Evolutionary conservation across 2,329 filamentous ascomycete genomes (phyloP).

Genomic region (Exophiala viscosa): DNA sequence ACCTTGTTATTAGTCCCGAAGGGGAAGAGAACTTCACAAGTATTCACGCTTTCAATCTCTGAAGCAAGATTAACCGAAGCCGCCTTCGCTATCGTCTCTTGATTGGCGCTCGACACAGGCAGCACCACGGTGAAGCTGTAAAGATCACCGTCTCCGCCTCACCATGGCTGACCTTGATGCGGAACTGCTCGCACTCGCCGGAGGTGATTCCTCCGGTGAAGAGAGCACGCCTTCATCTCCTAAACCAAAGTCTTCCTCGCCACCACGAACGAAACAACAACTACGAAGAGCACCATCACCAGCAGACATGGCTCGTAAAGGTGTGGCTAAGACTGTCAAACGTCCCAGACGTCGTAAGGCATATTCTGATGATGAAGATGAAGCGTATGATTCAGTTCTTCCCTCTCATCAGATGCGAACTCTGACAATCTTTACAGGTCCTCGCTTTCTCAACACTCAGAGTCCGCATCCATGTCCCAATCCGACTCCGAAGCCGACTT

Average conservation of each 20-base stretch:
- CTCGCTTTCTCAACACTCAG: conserved; percentile 66
- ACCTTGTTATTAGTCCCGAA: too few relatives aligned
- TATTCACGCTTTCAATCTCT: too few relatives aligned
- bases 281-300: conserved; percentile 42
- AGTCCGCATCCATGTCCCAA: conserved; percentile 86
- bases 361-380: conserved; percentile 71
- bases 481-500: conserved; percentile 73
- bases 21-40: too few relatives aligned
- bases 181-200: conserved; percentile 88
- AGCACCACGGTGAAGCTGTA: background rate
- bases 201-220: conserved; percentile 61
- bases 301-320: conserved; percentile 47
- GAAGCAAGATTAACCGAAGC: too few relatives aligned
- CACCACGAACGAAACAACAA: conserved; percentile 43
- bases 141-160: conserved; percentile 7
- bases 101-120: background rate
- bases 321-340: conserved; percentile 41
- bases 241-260: conserved; percentile 56
- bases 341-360: conserved; percentile 47
- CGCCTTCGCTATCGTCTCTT: too few relatives aligned
- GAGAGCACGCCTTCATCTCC: conserved; percentile 53
- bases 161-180: conserved; percentile 86
- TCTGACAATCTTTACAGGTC: conserved; percentile 51
- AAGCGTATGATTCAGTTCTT: conserved; percentile 56
- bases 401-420: background rate